Base-by-base conservation (phyloP, 78 protist species). In the Mastigamoeba balamuthi region DNA sequence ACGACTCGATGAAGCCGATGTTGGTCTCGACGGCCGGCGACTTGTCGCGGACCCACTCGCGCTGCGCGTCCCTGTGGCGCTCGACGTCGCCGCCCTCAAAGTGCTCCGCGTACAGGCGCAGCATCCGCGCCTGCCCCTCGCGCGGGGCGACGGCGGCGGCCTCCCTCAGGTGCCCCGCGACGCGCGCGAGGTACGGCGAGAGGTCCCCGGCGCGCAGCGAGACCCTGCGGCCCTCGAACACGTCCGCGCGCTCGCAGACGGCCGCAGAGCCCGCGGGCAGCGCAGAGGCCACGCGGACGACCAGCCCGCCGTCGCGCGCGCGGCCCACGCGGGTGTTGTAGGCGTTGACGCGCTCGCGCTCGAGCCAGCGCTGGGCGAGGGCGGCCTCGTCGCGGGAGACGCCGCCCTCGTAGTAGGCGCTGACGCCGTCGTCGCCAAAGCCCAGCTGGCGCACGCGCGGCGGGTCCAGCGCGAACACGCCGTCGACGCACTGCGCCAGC, bases 1-100 rank as follows among this genome's bases (percentile, higher is more conserved):
- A 89, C 40, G 84, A 58, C 66, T 89, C 90, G 53, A 89, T 82
- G 81, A 89, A 89, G 66, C 93, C 93, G 52, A 88, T 81, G 80
- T 88, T 81, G 52, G 85, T 76, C 67, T 88, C 93, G 39, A 88
- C 88, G 17, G 71, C 78, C 1, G 94, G 94, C 2, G 74, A 76
- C 35, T 65, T 58, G 77, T 90, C 91, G 72, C 72, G 69, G 64
- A 90, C 71, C 94, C 94, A 90, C 30, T 5, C 38, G 41, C 85
- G 58, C 66, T 83, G 88, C 7, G 81, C 28, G 33, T 90, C 91
- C 74, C 77, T 90, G 84, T 81, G 88, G 25, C 42, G 85, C 4
- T 83, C 79, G 36, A 90, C 74, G 65, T 6, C 6, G 33, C 94
- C 94, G 25, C 6, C 6, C 6, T 10, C 6, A 76, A 90, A 90